Conservation (phyloP, 768 basidiomycete genomes). For the Boletus patriciae region DNA sequence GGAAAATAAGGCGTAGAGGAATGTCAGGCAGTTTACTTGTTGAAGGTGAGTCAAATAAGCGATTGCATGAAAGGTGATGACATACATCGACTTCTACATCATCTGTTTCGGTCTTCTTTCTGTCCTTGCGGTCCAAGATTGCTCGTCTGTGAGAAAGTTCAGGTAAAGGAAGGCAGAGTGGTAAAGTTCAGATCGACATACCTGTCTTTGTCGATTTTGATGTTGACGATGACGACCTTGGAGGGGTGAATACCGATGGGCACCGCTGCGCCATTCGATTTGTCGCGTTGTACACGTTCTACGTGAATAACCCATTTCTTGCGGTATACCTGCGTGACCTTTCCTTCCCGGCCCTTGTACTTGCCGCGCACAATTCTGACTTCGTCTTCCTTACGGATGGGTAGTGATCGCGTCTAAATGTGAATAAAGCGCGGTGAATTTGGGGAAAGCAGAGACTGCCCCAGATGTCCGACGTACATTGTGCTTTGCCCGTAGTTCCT, state of each 20-base stretch:
- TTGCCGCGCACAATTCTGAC: constrained; percentile 95
- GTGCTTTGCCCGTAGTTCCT: constrained; percentile 92
- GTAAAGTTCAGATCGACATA: constrained; percentile 29
- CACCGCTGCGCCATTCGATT: constrained; percentile 91
- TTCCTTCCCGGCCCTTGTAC: constrained; percentile 99
- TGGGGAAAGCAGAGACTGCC: background rate
- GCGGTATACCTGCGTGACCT: constrained; percentile 96
- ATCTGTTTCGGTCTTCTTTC: constrained; percentile 59
- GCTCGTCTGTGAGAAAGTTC: constrained; percentile 54
- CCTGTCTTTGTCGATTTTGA: constrained; percentile 94
- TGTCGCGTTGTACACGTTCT: constrained; percentile 96
- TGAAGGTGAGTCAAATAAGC: constrained; percentile 12
- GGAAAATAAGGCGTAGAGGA: constrained; percentile 9
- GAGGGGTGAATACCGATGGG: constrained; percentile 96
- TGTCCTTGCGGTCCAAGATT: constrained; percentile 84
- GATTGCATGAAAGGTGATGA: constrained; percentile 23
- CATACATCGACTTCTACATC: constrained; percentile 81
- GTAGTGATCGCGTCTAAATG: constrained; percentile 79
- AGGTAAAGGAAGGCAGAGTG: constrained; percentile 1
- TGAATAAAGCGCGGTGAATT: background rate
- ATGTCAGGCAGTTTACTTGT: constrained; percentile 24
- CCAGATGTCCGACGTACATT: constrained; percentile 57
- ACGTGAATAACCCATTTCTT: constrained; percentile 99
- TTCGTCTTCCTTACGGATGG: constrained; percentile 98
- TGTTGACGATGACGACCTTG: constrained; percentile 90